Percentiles rank a stretch among this genome's conserved stretches.
Conservation (phyloP, 805 yeast species). For the Lipomyces spencermartinsiae region DNA sequence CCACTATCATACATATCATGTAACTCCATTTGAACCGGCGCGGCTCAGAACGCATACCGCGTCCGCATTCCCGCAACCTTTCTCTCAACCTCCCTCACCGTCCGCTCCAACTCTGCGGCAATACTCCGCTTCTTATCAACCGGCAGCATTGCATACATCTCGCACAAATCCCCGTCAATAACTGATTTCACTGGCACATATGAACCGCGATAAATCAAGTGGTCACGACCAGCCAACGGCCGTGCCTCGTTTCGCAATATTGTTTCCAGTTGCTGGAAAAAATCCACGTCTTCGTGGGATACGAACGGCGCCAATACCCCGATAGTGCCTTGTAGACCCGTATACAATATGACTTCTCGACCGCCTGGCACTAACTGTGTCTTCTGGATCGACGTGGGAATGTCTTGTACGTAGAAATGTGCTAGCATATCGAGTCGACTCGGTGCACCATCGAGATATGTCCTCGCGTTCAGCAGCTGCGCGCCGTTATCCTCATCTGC, state of each 20-base stretch:
- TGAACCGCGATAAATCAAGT: constrained; percentile 71
- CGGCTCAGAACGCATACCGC: constrained; percentile 36
- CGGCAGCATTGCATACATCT: constrained; percentile 52
- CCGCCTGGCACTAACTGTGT: constrained; percentile 67
- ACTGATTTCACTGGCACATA: constrained; percentile 79
- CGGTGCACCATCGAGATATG: constrained; percentile 58
- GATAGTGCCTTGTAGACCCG: constrained; percentile 82
- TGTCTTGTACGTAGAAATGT: constrained; percentile 73
- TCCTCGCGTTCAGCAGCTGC: constrained; percentile 47
- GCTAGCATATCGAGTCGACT: constrained; percentile 57
- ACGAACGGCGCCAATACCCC: constrained; percentile 75
- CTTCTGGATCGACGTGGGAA: constrained; percentile 64
- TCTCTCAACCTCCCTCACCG: constrained; percentile 45
- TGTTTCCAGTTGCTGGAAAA: constrained; percentile 62
- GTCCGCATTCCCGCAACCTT: constrained; percentile 45
- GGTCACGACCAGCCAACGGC: constrained; percentile 69
- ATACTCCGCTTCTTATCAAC: constrained; percentile 39
- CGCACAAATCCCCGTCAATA: constrained; percentile 89
- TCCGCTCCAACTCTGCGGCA: constrained; percentile 45
- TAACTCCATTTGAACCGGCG: neutral
- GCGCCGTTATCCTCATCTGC: constrained; percentile 60
- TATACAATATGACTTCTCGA: constrained; percentile 66
- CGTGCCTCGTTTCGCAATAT: constrained; percentile 42
- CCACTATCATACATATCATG: neutral
- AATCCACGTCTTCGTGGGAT: constrained; percentile 65